Percentiles rank a stretch among this genome's conserved stretches.
These are phyloP conservation scores for Aspergillus brunneoviolaceus DNA, from an alignment of 2,329 filamentous ascomycete species.

Conservation along the genomic window DNA sequence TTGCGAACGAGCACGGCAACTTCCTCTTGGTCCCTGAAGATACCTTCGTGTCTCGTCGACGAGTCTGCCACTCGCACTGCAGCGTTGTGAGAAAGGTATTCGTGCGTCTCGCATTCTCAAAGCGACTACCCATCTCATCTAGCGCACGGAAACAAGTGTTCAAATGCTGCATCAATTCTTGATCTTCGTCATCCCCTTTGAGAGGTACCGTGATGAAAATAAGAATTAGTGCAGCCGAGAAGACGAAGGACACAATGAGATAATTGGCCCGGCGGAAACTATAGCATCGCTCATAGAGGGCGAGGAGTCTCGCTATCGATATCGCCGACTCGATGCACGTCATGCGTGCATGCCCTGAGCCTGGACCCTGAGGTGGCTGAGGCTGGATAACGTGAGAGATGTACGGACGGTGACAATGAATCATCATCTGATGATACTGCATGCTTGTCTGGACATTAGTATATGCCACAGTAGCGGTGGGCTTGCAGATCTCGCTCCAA, in stretches of 20 bases:
- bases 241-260: conserved; percentile 46
- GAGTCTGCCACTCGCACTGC: conserved; percentile 41
- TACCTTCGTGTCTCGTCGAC: conserved; percentile 22
- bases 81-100: conserved; percentile 40
- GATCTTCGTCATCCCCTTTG: conserved; percentile 23
- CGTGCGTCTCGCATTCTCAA: conserved; percentile 43
- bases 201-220: conserved; percentile 37
- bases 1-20: no score
- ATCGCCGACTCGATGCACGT: conserved; percentile 46
- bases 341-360: conserved; percentile 45
- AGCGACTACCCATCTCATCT: conserved; percentile 42
- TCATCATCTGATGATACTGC: conserved; percentile 47
- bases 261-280: conserved; percentile 47
- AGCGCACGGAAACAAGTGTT: conserved; percentile 45
- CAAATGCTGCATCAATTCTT: conserved; percentile 37
- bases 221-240: conserved; percentile 44
- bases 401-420: conserved; percentile 47
- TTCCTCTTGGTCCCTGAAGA: no score
- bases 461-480: not conserved
- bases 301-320: conserved; percentile 42
- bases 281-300: conserved; percentile 43
- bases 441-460: conserved; percentile 26
- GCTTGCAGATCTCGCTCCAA: not conserved
- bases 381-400: conserved; percentile 47
- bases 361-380: conserved; percentile 43